phyloP scores from a whole-genome alignment of 345 rosid genomes.

The Lumnitzera racemosa region DNA sequence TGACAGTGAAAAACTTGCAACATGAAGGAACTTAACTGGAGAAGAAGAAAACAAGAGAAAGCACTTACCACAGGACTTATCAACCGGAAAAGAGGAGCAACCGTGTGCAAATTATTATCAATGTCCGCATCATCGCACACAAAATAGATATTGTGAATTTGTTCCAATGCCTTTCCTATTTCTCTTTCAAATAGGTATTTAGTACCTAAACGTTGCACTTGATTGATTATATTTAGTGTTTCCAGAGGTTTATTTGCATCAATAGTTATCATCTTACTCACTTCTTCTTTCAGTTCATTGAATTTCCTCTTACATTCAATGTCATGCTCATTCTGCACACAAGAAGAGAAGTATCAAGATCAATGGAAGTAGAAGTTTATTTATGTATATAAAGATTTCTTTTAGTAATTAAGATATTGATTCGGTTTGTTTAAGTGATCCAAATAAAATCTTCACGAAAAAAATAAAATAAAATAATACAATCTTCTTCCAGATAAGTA shows the following conservation, averaged over 20 bases:
- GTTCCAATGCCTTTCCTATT: conserved; percentile 3
- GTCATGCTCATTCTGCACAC: too few relatives aligned
- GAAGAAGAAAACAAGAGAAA: neutral
- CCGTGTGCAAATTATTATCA: neutral
- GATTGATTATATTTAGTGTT: conserved; percentile 8
- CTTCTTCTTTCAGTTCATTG: conserved; percentile 1
- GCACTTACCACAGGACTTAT: conserved; percentile 9
- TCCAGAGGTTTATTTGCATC: neutral
- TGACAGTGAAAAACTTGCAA: too few relatives aligned
- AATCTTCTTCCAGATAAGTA: too few relatives aligned
- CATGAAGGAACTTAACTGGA: too few relatives aligned
- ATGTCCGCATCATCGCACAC: neutral
- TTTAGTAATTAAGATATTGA: too few relatives aligned
- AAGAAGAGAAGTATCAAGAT: too few relatives aligned
- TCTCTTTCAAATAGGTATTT: conserved; percentile 15
- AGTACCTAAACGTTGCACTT: conserved; percentile 14
- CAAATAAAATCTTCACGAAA: too few relatives aligned
- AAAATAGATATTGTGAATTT: neutral
- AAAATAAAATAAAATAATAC: too few relatives aligned
- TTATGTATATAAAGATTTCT: too few relatives aligned
- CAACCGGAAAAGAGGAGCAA: conserved; percentile 17
- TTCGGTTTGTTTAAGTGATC: too few relatives aligned
- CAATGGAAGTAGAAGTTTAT: too few relatives aligned
- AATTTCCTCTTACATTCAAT: neutral
- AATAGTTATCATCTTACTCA: neutral